A percentile compares a stretch with the other conserved stretches of the same genome.
phyloP scores from a whole-genome alignment of 352 stramenopile genomes.

The Phytopythium vexans region DNA sequence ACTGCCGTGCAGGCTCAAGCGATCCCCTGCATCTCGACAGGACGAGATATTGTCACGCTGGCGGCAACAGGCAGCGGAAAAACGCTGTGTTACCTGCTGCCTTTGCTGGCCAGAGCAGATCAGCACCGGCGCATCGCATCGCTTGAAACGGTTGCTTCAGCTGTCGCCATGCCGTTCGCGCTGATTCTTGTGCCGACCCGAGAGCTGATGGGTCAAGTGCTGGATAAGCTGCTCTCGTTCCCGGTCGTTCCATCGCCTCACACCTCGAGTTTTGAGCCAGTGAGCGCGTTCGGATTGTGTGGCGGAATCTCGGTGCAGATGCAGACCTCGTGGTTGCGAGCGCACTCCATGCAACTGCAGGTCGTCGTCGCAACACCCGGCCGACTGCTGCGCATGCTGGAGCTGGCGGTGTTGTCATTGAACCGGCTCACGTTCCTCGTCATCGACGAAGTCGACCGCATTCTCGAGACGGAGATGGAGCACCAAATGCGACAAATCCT shows the following conservation, averaged over 20 bases:
- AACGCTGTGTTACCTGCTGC: slow-evolving; percentile 95
- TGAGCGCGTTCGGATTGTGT: slow-evolving; percentile 41
- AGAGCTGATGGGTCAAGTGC: slow-evolving; percentile 96
- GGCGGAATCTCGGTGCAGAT: slow-evolving; percentile 32
- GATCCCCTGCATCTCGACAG: slow-evolving; percentile 76
- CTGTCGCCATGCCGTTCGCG: slow-evolving; percentile 27
- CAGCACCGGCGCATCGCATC: slow-evolving; percentile 28
- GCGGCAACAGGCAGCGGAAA: slow-evolving; percentile 96
- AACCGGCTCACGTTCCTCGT: slow-evolving; percentile 52
- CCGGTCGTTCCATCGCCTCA: neutral
- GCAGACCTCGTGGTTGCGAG: slow-evolving; percentile 33
- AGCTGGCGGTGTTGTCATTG: slow-evolving; percentile 15
- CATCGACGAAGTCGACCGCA: slow-evolving; percentile 96
- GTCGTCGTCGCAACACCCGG: slow-evolving; percentile 56
- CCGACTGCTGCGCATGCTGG: slow-evolving; percentile 34
- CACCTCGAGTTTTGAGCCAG: neutral
- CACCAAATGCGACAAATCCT: slow-evolving; percentile 94
- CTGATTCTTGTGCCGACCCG: slow-evolving; percentile 94
- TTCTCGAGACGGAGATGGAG: slow-evolving; percentile 93
- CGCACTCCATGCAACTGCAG: slow-evolving; percentile 11
- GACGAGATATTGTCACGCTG: slow-evolving; percentile 91
- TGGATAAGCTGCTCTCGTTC: slow-evolving; percentile 53
- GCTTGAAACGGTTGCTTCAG: neutral
- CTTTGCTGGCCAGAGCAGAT: slow-evolving; percentile 49
- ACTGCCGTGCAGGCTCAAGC: slow-evolving; percentile 97